phyloP scores from a whole-genome alignment of 768 basidiomycete species.

The Psilocybe azurescens region DNA sequence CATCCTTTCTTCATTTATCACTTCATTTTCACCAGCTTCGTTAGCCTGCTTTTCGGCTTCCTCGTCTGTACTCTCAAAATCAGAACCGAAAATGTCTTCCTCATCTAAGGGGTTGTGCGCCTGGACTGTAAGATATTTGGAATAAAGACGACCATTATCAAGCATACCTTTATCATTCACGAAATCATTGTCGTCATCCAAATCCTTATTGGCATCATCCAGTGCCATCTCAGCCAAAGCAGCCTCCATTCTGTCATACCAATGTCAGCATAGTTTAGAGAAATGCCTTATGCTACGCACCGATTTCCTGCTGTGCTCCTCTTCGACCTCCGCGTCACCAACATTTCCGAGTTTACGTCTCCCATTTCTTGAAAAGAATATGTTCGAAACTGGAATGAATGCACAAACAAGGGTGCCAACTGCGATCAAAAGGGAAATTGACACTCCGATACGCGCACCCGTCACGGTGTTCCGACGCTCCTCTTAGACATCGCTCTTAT shows the following conservation, averaged over 20 bases:
- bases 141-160: not conserved
- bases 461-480: not conserved
- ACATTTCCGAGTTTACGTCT: constrained; percentile 41
- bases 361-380: constrained; percentile 6
- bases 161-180: constrained; percentile 61
- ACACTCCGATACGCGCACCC: not conserved
- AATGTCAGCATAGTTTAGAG: not conserved
- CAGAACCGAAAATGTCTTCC: constrained; percentile 81
- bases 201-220: constrained; percentile 61
- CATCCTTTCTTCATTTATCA: constrained; percentile 64
- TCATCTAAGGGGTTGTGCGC: constrained; percentile 56
- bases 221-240: constrained; percentile 73
- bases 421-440: not conserved
- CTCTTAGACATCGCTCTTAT: not conserved
- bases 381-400: too few relatives aligned
- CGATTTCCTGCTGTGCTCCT: constrained; percentile 83
- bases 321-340: constrained; percentile 63
- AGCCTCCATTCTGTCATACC: constrained; percentile 66
- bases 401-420: not conserved
- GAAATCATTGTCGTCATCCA: constrained; percentile 80
- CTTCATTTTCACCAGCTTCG: constrained; percentile 62
- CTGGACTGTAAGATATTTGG: constrained; percentile 18
- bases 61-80: constrained; percentile 88
- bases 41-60: constrained; percentile 60
- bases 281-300: constrained; percentile 38